phyloP scores from a whole-genome alignment of 306 rosid species.

The Vicia sativa region DNA sequence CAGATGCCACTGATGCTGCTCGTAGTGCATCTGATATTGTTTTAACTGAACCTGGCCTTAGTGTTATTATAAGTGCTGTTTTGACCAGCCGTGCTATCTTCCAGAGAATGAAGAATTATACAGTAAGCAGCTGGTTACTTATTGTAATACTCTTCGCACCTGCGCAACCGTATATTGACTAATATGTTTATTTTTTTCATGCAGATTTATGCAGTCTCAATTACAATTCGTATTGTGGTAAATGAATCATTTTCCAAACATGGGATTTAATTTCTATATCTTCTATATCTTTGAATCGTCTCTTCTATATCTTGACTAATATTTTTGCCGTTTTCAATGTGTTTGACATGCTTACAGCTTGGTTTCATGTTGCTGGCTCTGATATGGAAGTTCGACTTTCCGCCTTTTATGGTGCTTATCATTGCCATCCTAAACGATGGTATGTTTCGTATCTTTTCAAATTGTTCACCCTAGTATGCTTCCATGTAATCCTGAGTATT shows the following conservation, averaged over 20 bases:
- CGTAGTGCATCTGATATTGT: slow-evolving; percentile 99
- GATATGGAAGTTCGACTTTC: slow-evolving; percentile 93
- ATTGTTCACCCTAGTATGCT: slow-evolving; percentile 21
- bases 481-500: slow-evolving; percentile 4
- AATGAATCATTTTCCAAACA: slow-evolving; percentile 37
- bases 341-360: slow-evolving; percentile 64
- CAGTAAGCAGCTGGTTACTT: slow-evolving; percentile 57
- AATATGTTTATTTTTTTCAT: slow-evolving; percentile 30
- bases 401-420: slow-evolving; percentile 98
- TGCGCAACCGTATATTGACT: background rate
- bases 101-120: slow-evolving; percentile 98
- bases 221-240: slow-evolving; percentile 99
- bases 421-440: slow-evolving; percentile 98
- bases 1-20: slow-evolving; percentile 99
- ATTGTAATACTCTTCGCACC: background rate
- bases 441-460: slow-evolving; percentile 39
- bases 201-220: slow-evolving; percentile 98
- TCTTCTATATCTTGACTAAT: too few relatives aligned
- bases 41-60: slow-evolving; percentile 94
- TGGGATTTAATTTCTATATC: slow-evolving; percentile 18
- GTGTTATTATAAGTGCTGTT: slow-evolving; percentile 97
- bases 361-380: slow-evolving; percentile 99
- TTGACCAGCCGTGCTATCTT: slow-evolving; percentile 96
- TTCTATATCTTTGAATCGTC: too few relatives aligned
- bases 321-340: slow-evolving; percentile 32